Percentiles rank a stretch among this genome's conserved stretches.
Conservation (phyloP, 306 rosid species). For the Fagus crenata region DNA sequence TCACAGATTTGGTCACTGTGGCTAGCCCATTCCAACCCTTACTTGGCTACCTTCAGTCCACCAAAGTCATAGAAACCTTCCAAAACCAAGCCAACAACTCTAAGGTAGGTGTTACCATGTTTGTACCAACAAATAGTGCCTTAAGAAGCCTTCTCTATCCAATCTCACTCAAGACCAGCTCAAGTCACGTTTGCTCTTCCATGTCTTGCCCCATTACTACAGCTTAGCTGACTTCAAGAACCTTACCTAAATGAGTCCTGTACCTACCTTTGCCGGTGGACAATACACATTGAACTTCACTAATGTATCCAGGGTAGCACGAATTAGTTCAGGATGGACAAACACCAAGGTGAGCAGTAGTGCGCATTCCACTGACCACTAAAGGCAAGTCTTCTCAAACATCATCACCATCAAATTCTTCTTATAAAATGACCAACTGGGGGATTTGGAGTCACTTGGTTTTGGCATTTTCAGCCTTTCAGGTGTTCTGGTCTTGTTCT, state of each 20-base stretch:
- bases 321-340: slow-evolving; percentile 71
- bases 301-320: slow-evolving; percentile 64
- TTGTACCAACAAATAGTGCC: slow-evolving; percentile 75
- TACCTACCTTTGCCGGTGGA: slow-evolving; percentile 85
- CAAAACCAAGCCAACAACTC: slow-evolving; percentile 36
- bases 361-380: slow-evolving; percentile 65
- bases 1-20: slow-evolving; percentile 64
- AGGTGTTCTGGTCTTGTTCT: slow-evolving; percentile 48
- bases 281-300: slow-evolving; percentile 72
- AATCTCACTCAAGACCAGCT: slow-evolving; percentile 69
- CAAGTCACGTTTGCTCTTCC: slow-evolving; percentile 72
- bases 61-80: slow-evolving; percentile 78
- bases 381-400: slow-evolving; percentile 52
- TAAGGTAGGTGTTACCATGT: slow-evolving; percentile 24
- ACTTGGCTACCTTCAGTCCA: slow-evolving; percentile 66
- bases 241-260: slow-evolving; percentile 55
- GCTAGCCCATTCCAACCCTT: slow-evolving; percentile 91
- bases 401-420: slow-evolving; percentile 43
- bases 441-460: slow-evolving; percentile 53
- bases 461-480: slow-evolving; percentile 42
- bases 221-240: slow-evolving; percentile 65
- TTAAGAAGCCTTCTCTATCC: slow-evolving; percentile 59
- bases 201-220: slow-evolving; percentile 83
- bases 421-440: slow-evolving; percentile 8
- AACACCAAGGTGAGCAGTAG: slow-evolving; percentile 79